Evolutionary conservation across 1,139 yeast species (phyloP).

Genomic region (Hemisphaericaspora lyxosophila): DNA sequence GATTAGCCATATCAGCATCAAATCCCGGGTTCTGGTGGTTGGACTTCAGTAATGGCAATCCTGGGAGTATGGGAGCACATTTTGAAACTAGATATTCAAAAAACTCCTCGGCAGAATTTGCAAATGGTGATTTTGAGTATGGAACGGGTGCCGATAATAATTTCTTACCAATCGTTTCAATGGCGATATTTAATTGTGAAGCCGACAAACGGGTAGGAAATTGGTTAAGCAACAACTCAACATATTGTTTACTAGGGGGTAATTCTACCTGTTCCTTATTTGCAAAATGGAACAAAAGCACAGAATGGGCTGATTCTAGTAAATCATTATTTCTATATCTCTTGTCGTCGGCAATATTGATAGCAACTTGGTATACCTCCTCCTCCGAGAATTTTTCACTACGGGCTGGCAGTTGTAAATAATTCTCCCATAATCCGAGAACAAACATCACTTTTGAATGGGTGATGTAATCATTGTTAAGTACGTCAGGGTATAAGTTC

Average conservation of each 20-base stretch:
- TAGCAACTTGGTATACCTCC: conserved; percentile 43
- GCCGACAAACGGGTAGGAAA: conserved; percentile 60
- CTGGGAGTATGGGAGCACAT: conserved; percentile 33
- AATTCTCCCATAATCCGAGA: conserved; percentile 59
- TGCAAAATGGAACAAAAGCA: conserved; percentile 50
- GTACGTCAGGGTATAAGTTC: conserved; percentile 33
- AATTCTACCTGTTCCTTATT: conserved; percentile 24
- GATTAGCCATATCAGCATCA: too few species aligned
- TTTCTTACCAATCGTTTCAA: conserved; percentile 56
- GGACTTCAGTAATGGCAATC: conserved; percentile 21
- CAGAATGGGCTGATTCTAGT: conserved; percentile 69
- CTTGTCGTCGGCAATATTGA: conserved; percentile 38
- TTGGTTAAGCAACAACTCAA: conserved; percentile 39
- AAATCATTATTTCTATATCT: conserved; percentile 33
- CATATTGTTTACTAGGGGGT: conserved; percentile 30
- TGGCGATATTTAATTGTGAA: conserved; percentile 57
- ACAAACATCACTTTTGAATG: conserved; percentile 55
- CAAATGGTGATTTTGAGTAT: conserved; percentile 21
- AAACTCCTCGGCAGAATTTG: conserved; percentile 35
- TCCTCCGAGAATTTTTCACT: conserved; percentile 28
- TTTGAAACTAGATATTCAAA: conserved; percentile 41
- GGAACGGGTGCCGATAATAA: conserved; percentile 45
- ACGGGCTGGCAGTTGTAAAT: conserved; percentile 37
- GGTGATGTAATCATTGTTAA: conserved; percentile 35
- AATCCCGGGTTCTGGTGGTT: conserved; percentile 8